Evolutionary conservation across 2,329 filamentous ascomycete species (phyloP), one percentile per base, ranked within the genome.

Genomic region (Hypoxylon sp.): DNA sequence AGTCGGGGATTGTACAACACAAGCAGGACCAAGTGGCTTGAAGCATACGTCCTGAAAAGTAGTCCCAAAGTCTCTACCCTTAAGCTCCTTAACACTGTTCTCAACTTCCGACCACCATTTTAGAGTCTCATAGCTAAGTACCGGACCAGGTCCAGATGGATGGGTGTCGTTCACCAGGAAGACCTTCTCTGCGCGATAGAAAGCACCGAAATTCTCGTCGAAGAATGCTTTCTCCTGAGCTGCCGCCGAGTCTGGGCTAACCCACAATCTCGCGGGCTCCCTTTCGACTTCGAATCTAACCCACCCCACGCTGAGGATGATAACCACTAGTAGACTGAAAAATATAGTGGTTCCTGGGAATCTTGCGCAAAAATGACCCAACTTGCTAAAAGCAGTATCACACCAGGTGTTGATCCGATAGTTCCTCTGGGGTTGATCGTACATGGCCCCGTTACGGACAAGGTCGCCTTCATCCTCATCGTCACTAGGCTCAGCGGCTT

Each of bases 51-150:
- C 92, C 26, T 93, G 84, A 2, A 99, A 85, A 0, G 87, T 91
- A 58, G 91, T 87, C 5, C 89, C 91, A 57, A 88, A 89, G 19
- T 90, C 84, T 13, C 87, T 78, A 2, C 94, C 94, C 77, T 91
- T 91, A 62, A 97, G 86, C 44, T 88, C 85, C 63, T 87, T 86
- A 37, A 98, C 89, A 53, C 91, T 90, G 72, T 89, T 88, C 78
- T 99, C 96, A 1, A 98, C 90, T 68, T 90, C 92, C 77, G 96
- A 93, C 96, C 95, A 98, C 96, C 96, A 99, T 26, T 86, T 83
- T 9, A 99, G 84, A 0, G 92, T 98, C 8, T 98, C 93, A 72
- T 97, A 96, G 79, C 88, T 94, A 63, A 99, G 82, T 1, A 98
- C 94, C 0, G 94, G 92, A 0, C 92, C 90, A 2, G 90, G 86